Percentiles rank a stretch among this genome's conserved stretches.
These are phyloP conservation scores for Dryas drummondii DNA, from an alignment of 306 rosid genomes.

Conservation along the genomic window DNA sequence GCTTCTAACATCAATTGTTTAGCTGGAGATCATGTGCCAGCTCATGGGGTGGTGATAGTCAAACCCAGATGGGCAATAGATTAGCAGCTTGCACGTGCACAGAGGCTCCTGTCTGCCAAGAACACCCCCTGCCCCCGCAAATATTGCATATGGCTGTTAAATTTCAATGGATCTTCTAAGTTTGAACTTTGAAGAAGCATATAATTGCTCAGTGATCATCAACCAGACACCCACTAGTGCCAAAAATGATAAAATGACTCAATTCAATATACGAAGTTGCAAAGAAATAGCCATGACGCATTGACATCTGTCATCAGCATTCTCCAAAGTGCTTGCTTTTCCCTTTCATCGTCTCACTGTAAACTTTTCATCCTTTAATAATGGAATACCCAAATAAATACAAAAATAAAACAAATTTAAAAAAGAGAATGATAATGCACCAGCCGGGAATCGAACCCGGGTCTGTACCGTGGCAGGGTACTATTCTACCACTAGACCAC, in stretches of 20 bases:
- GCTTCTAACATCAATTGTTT: conserved; percentile 1
- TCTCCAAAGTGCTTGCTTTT: no score
- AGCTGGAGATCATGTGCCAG: conserved; percentile 4
- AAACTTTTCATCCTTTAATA: no score
- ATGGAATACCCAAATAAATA: neutral
- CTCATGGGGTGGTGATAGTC: neutral
- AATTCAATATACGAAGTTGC: no score
- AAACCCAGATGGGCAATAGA: neutral
- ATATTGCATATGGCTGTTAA: no score
- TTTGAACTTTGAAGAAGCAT: no score
- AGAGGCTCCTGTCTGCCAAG: neutral
- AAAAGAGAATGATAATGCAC: conserved; percentile 6
- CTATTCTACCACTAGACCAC: conserved; percentile 26
- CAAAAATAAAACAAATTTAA: neutral
- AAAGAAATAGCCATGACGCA: no score
- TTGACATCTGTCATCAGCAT: no score
- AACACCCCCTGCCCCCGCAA: neutral
- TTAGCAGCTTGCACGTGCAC: neutral
- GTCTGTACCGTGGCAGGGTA: conserved; percentile 45
- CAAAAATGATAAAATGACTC: no score
- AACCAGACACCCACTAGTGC: no score
- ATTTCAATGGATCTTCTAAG: no score
- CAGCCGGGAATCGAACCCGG: conserved; percentile 67
- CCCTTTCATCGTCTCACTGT: no score
- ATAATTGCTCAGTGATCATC: no score